Evolutionary conservation across 192 early-diverging fungal genomes (phyloP).

Genomic region (Backusella morwellensis): DNA sequence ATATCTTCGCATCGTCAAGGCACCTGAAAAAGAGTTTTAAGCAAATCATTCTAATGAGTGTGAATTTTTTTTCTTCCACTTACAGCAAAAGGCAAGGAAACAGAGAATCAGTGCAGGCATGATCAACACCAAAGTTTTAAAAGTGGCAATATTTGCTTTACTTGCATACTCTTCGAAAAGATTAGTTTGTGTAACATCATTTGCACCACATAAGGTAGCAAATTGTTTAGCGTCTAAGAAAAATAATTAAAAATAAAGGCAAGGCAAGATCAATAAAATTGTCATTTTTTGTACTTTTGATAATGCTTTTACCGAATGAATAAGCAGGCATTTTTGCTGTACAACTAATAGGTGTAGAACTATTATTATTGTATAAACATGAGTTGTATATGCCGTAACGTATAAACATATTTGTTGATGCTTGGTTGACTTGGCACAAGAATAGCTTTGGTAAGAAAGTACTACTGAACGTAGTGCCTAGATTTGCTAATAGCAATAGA

Average conservation of each 20-base stretch:
- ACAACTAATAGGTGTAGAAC: neutral
- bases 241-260: neutral
- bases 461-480: slow-evolving; percentile 27
- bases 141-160: neutral
- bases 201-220: slow-evolving; percentile 10
- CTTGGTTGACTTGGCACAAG: slow-evolving; percentile 1
- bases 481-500: slow-evolving; percentile 19
- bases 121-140: neutral
- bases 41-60: neutral
- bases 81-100: slow-evolving; percentile 11
- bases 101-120: slow-evolving; percentile 14
- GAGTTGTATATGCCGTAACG: slow-evolving; percentile 31
- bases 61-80: neutral
- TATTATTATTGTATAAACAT: slow-evolving; percentile 4
- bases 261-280: neutral
- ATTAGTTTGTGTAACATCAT: neutral
- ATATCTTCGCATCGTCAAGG: slow-evolving; percentile 3
- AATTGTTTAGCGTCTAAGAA: slow-evolving; percentile 1
- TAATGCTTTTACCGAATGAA: neutral
- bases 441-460: slow-evolving; percentile 23
- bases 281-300: neutral
- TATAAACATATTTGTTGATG: slow-evolving; percentile 13
- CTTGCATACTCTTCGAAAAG: neutral
- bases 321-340: neutral
- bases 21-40: neutral